phyloP scores from a whole-genome alignment of 179 eudicot species.

The Spinacia oleracea region DNA sequence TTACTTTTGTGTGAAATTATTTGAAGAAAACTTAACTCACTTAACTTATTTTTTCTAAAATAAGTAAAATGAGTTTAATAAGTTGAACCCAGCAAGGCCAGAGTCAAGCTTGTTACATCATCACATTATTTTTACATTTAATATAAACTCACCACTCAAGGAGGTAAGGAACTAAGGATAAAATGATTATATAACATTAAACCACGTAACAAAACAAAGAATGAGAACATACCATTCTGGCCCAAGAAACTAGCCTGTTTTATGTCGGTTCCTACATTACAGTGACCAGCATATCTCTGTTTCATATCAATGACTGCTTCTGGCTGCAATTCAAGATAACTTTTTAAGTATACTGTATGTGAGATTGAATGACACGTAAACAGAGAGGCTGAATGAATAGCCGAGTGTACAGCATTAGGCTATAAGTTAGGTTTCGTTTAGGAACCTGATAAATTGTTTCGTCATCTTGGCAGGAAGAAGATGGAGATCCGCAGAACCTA shows the following conservation, averaged over 20 bases:
- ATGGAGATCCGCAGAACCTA: slow-evolving; percentile 55
- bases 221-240: slow-evolving; percentile 58
- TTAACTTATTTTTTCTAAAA: too few species aligned
- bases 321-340: slow-evolving; percentile 51
- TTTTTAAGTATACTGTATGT: background rate
- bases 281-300: slow-evolving; percentile 87
- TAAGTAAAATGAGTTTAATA: too few species aligned
- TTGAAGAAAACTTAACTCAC: too few species aligned
- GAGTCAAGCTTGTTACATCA: too few species aligned
- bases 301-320: slow-evolving; percentile 86
- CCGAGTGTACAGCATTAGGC: background rate
- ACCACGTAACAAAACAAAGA: background rate
- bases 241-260: slow-evolving; percentile 98
- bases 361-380: background rate
- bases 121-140: too few species aligned
- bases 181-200: background rate
- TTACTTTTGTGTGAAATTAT: too few species aligned
- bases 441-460: slow-evolving; percentile 60
- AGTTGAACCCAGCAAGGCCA: too few species aligned
- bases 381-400: background rate
- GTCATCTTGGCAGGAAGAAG: slow-evolving; percentile 47
- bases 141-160: background rate
- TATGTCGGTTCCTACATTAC: slow-evolving; percentile 94
- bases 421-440: background rate
- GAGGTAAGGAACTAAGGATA: background rate